Percentiles rank a stretch among this genome's conserved stretches.
Evolutionary conservation across 495 filamentous ascomycete genomes (phyloP).

Genomic region (Lasiosphaeria hispida): DNA sequence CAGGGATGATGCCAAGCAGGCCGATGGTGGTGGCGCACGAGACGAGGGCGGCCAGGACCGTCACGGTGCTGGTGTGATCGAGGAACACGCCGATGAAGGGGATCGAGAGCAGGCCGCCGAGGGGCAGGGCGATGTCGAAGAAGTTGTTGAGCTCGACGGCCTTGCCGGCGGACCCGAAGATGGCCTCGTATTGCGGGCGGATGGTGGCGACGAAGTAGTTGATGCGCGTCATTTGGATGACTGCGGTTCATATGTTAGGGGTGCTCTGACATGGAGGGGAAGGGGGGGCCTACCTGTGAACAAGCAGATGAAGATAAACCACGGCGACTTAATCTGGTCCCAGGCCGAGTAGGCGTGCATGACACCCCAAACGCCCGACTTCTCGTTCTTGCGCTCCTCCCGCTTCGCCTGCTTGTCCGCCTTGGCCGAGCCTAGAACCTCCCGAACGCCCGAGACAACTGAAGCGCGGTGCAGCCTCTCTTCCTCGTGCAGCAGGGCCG

Average conservation of each 20-base stretch:
- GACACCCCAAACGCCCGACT: conserved; percentile 80
- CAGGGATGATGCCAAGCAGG: conserved; percentile 69
- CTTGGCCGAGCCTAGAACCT: conserved; percentile 63
- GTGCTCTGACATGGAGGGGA: background rate
- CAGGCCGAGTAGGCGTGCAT: conserved; percentile 72
- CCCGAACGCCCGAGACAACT: conserved; percentile 70
- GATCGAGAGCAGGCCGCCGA: conserved; percentile 79
- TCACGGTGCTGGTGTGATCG: conserved; percentile 71
- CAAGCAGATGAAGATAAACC: conserved; percentile 82
- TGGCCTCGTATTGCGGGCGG: conserved; percentile 75
- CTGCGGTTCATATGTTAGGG: conserved; percentile 16
- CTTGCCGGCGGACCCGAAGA: conserved; percentile 58
- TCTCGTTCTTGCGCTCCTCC: conserved; percentile 60
- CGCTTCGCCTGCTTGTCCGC: conserved; percentile 51
- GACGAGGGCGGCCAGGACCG: conserved; percentile 74
- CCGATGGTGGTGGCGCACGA: conserved; percentile 72
- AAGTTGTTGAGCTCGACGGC: conserved; percentile 73
- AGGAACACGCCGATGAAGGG: conserved; percentile 86
- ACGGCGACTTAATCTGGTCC: conserved; percentile 75
- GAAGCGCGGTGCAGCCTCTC: conserved; percentile 63
- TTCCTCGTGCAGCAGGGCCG: conserved; percentile 60
- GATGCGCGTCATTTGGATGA: conserved; percentile 90
- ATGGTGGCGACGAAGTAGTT: conserved; percentile 98
- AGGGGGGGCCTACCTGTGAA: conserved; percentile 58
- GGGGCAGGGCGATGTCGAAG: conserved; percentile 85